Percentiles rank a stretch among this genome's conserved stretches.
phyloP scores from a whole-genome alignment of 2,329 filamentous ascomycete genomes.

The Pseudomassariella vexata region DNA sequence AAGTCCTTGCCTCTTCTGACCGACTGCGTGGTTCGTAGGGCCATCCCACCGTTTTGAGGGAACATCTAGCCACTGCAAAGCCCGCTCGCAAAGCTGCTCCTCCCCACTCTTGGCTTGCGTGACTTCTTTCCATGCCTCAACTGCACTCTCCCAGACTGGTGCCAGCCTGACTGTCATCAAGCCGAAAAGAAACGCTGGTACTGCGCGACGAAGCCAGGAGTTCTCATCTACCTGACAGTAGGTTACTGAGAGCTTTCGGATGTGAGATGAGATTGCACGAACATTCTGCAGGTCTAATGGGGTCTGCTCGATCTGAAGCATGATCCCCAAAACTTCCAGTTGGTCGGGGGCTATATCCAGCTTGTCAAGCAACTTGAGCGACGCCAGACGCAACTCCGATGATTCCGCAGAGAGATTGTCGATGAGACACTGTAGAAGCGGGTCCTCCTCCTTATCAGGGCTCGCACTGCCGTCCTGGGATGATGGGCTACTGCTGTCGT shows the following conservation, averaged over 20 bases:
- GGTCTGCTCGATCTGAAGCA: constrained; percentile 75
- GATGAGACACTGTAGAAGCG: constrained; percentile 59
- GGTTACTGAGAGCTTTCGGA: constrained; percentile 65
- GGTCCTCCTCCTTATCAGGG: constrained; percentile 51
- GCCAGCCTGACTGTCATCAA: constrained; percentile 80
- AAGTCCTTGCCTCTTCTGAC: no score
- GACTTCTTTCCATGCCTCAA: constrained; percentile 69
- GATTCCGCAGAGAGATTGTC: constrained; percentile 71
- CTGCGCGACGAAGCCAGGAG: constrained; percentile 62
- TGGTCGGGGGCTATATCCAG: constrained; percentile 47
- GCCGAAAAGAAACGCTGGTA: constrained; percentile 83
- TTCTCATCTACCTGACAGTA: constrained; percentile 56
- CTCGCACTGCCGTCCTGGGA: constrained; percentile 29
- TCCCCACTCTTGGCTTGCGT: constrained; percentile 67
- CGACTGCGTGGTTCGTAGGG: constrained; percentile 24
- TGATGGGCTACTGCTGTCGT: constrained; percentile 18
- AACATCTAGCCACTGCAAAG: constrained; percentile 70
- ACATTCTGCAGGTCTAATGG: constrained; percentile 71
- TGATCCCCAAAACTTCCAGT: constrained; percentile 50
- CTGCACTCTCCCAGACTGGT: constrained; percentile 81
- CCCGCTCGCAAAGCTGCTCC: constrained; percentile 62
- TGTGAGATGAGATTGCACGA: constrained; percentile 75
- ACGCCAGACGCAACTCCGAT: constrained; percentile 66
- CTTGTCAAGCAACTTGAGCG: constrained; percentile 64
- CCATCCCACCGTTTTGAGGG: constrained; percentile 50